Percentiles rank a stretch among this genome's conserved stretches.
Conservation (phyloP, 805 yeast genomes). For the Lipomyces orientalis region DNA sequence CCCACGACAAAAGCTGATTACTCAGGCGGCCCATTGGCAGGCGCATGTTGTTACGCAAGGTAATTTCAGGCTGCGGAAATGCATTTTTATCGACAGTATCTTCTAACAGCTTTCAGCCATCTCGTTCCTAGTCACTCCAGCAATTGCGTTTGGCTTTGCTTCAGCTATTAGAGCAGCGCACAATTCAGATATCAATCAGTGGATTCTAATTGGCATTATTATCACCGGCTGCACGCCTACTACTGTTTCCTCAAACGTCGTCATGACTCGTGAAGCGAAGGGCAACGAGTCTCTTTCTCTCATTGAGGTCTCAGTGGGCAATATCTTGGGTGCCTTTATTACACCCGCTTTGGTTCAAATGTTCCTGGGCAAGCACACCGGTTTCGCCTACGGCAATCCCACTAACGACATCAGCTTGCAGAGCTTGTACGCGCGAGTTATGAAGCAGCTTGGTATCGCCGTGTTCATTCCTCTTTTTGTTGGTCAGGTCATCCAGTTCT, state of each 20-base stretch:
- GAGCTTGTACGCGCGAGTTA: slow-evolving; percentile 70
- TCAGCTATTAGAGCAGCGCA: slow-evolving; percentile 66
- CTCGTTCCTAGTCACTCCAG: slow-evolving; percentile 73
- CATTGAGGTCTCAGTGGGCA: slow-evolving; percentile 86
- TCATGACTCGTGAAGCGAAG: slow-evolving; percentile 85
- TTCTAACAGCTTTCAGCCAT: slow-evolving; percentile 44
- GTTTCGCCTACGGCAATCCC: slow-evolving; percentile 80
- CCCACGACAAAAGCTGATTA: slow-evolving; percentile 63
- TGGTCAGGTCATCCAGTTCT: slow-evolving; percentile 81
- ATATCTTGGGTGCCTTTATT: slow-evolving; percentile 81
- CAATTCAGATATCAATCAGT: slow-evolving; percentile 65
- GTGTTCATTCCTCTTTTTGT: slow-evolving; percentile 85
- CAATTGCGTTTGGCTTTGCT: slow-evolving; percentile 74
- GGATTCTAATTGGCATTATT: slow-evolving; percentile 81
- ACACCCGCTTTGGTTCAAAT: slow-evolving; percentile 85
- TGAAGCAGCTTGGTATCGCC: slow-evolving; percentile 85
- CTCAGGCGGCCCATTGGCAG: slow-evolving; percentile 77
- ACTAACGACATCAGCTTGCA: slow-evolving; percentile 54
- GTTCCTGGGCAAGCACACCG: slow-evolving; percentile 59
- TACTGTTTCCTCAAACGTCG: slow-evolving; percentile 88
- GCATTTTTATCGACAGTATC: not conserved
- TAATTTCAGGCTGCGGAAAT: not conserved
- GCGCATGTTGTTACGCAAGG: slow-evolving; percentile 73
- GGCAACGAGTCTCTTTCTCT: slow-evolving; percentile 81
- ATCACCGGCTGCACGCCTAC: slow-evolving; percentile 90